These are phyloP conservation scores for Persicaria maculosa DNA, from an alignment of 148 eudicot species.

Conservation along the genomic window DNA sequence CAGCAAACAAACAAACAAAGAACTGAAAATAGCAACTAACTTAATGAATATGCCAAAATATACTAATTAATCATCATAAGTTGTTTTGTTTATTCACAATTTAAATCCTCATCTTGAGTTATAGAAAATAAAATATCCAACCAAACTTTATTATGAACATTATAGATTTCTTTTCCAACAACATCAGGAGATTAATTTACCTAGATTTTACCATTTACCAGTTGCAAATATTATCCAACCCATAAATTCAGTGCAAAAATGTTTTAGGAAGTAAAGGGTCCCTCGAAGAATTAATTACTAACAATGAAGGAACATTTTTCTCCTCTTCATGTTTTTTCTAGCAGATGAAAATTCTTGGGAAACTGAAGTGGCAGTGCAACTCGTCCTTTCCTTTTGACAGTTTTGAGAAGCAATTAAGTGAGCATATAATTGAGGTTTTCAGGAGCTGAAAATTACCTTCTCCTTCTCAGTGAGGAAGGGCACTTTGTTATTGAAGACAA, in stretches of 20 bases:
- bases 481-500: slow-evolving; percentile 39
- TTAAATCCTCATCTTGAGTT: neutral
- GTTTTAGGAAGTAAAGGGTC: neutral
- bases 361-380: neutral
- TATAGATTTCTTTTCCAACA: neutral
- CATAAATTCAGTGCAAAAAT: neutral
- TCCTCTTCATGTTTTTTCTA: neutral
- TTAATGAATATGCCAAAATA: neutral
- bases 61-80: neutral
- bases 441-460: slow-evolving; percentile 37
- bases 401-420: neutral
- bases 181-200: neutral
- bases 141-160: neutral
- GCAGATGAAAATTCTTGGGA: neutral
- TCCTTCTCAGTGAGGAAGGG: slow-evolving; percentile 42
- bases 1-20: neutral
- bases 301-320: neutral
- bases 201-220: neutral
- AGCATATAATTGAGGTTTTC: slow-evolving; percentile 3
- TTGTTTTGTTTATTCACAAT: neutral
- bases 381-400: neutral
- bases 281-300: neutral
- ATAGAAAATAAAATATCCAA: neutral
- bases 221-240: neutral
- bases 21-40: neutral